Evolutionary conservation across 2,329 filamentous ascomycete genomes (phyloP), one percentile per base, ranked within the genome.

Genomic region (Pseudogymnoascus sp.): DNA sequence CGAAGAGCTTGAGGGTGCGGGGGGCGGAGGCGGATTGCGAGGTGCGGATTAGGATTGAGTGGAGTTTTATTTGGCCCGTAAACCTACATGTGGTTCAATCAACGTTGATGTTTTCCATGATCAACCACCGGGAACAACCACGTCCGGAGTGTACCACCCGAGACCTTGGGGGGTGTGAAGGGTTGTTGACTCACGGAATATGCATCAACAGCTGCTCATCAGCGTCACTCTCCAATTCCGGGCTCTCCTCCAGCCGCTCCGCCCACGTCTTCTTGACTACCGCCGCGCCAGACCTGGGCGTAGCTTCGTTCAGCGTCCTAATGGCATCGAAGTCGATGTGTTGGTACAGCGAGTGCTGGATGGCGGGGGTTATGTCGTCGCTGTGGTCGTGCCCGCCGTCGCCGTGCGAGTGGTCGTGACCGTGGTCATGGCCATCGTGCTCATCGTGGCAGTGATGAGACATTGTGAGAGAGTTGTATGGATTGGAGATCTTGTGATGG

Each of bases 161-260:
- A 19, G 14, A 19, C 16, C 33, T 45, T 4, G 39, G 5, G 39
- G 39, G 31, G n/a, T n/a, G n/a, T n/a, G n/a, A 16, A 39, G 33
- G 52, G 61, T 19, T 11, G 8, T 10, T 23, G 26, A 80, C 89
- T 68, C 77, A 95, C 89, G 94, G 94, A 38, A 97, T 83, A 66
- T 88, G 87, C 81, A 99, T 91, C 62, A 99, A 78, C n/a, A 99
- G 76, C 78, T 99, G 92, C 78, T 96, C 92, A 73, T 97, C 94
- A 0, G 88, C 86, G 72, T 95, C 90, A 72, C 91, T 96, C 70
- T 83, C 84, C 31, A 99, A 81, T 76, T 95, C 89, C 0, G 92
- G 91, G 69, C 85, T 78, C 2, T 81, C 74, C 14, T 84, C 75
- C 64, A 97, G 75, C 62, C 94, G 81, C 75, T 97, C 88, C 5